Conservation (phyloP, 2,329 filamentous ascomycete species). For the Neonectria faginata region DNA sequence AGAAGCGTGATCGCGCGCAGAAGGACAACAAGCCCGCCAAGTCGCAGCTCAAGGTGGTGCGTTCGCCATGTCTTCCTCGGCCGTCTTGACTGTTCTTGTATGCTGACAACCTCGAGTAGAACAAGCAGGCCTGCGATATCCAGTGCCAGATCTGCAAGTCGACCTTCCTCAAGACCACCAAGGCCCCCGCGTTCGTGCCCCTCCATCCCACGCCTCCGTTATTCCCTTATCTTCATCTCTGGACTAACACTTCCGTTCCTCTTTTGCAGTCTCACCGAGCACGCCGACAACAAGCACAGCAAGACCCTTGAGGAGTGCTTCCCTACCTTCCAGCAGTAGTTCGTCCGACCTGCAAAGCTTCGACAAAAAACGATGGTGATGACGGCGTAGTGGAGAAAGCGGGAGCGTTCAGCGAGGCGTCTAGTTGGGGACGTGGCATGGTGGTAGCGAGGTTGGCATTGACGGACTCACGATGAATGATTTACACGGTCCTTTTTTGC, state of each 20-base stretch:
- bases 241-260: constrained; percentile 28
- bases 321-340: constrained; percentile 57
- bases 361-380: constrained; percentile 10
- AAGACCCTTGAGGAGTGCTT: constrained; percentile 80
- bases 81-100: not conserved
- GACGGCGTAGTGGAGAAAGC: constrained; percentile 24
- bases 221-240: constrained; percentile 1
- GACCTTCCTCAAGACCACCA: constrained; percentile 82
- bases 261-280: constrained; percentile 69
- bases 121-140: constrained; percentile 79
- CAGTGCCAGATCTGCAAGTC: constrained; percentile 82
- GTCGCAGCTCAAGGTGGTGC: constrained; percentile 76
- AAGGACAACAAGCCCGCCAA: constrained; percentile 70
- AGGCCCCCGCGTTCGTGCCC: constrained; percentile 72
- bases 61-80: constrained; percentile 46
- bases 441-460: constrained; percentile 17
- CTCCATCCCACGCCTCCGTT: constrained; percentile 8
- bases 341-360: not conserved
- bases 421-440: constrained; percentile 8
- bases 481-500: constrained; percentile 22
- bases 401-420: constrained; percentile 28
- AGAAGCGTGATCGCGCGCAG: constrained; percentile 79
- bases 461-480: constrained; percentile 26
- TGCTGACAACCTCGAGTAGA: constrained; percentile 59
- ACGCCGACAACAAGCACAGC: constrained; percentile 81